Conservation (phyloP, 163 green algal genomes). For the Dunaliella salina region DNA sequence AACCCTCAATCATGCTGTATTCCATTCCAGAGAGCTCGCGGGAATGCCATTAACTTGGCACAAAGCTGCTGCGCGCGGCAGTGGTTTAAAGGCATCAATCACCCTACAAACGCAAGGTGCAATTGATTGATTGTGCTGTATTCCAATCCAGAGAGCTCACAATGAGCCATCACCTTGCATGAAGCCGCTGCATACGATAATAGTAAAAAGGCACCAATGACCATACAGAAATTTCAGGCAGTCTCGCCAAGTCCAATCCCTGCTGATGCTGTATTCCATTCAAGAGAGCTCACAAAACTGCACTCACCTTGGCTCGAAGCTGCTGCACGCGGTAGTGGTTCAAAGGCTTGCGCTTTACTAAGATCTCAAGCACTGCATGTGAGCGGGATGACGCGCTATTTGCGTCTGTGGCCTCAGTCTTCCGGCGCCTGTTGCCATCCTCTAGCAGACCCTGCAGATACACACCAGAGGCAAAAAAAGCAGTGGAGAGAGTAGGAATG, state of each 20-base stretch:
- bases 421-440: slow-evolving; percentile 73
- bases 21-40: too few relatives aligned
- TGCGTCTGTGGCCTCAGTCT: slow-evolving; percentile 78
- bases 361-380: slow-evolving; percentile 75
- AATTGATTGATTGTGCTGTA: too few relatives aligned
- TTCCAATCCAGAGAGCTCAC: too few relatives aligned
- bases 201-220: too few relatives aligned
- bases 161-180: too few relatives aligned
- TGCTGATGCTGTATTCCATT: too few relatives aligned
- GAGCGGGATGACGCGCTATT: slow-evolving; percentile 68
- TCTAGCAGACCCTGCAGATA: slow-evolving; percentile 48
- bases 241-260: too few relatives aligned
- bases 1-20: too few relatives aligned
- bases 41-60: slow-evolving; percentile 43
- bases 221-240: too few relatives aligned
- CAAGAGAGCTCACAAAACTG: too few relatives aligned
- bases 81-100: slow-evolving; percentile 33
- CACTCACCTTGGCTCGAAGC: slow-evolving; percentile 54
- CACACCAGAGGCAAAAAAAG: neutral
- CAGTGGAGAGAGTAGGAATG: slow-evolving; percentile 36
- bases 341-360: slow-evolving; percentile 43
- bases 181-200: too few relatives aligned
- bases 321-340: slow-evolving; percentile 54
- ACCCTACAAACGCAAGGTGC: too few relatives aligned
- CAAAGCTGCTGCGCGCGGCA: slow-evolving; percentile 49